These are phyloP conservation scores for Kurtzmaniella quercitrusa DNA, from an alignment of 1,139 yeast genomes.

Conservation along the genomic window DNA sequence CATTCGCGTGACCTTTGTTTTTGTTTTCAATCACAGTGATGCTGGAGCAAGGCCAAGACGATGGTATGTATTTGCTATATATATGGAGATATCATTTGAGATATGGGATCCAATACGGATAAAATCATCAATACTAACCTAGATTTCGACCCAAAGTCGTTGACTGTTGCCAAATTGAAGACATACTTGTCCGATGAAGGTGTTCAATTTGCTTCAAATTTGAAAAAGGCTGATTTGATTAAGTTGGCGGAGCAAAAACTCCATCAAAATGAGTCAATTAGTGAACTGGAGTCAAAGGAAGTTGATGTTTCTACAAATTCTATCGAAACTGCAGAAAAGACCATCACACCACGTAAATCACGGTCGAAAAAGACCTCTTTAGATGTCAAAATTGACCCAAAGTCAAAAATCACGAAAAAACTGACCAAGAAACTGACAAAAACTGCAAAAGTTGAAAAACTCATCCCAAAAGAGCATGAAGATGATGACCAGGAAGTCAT, in stretches of 20 bases:
- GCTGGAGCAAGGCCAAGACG: neutral
- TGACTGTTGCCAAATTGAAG: conserved; percentile 64
- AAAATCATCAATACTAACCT: conserved; percentile 11
- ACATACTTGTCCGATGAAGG: conserved; percentile 55
- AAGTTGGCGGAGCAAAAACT: conserved; percentile 12
- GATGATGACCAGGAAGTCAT: conserved; percentile 15
- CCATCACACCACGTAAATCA: neutral
- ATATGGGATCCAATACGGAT: conserved; percentile 2
- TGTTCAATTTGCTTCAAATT: conserved; percentile 53
- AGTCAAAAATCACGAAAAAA: neutral
- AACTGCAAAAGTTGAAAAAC: conserved; percentile 2
- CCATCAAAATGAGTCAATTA: neutral
- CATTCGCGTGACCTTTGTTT: conserved; percentile 2
- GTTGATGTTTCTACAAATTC: neutral
- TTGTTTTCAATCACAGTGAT: neutral
- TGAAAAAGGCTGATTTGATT: conserved; percentile 61
- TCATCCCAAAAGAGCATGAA: conserved; percentile 9
- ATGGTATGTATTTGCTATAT: neutral
- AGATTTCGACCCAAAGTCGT: conserved; percentile 61
- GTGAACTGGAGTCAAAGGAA: neutral
- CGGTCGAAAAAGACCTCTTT: neutral
- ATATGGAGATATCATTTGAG: neutral
- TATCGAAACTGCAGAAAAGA: neutral
- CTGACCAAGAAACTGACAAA: conserved; percentile 1
- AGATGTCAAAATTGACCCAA: neutral